Conservation (phyloP, 257 asterid genomes). For the Nicotiana knightiana region DNA sequence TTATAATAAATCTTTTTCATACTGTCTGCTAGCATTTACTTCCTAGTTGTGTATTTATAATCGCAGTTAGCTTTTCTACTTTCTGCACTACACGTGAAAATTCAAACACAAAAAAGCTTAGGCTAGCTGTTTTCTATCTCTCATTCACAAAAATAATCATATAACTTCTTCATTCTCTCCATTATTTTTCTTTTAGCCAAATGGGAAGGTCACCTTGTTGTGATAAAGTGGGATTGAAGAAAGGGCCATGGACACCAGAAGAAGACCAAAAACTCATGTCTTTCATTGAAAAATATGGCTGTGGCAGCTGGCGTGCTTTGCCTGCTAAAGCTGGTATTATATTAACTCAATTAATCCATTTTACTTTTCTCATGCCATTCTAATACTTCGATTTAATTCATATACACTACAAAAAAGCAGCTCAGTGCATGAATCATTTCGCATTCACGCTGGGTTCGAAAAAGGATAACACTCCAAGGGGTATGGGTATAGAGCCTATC, state of each 20-base stretch:
- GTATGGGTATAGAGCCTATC: no score
- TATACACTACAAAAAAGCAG: background rate
- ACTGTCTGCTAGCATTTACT: background rate
- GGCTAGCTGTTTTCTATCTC: no score
- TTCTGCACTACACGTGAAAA: no score
- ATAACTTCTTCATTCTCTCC: background rate
- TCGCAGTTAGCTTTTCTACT: background rate
- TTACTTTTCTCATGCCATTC: background rate
- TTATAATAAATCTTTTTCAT: background rate
- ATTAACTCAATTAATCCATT: background rate
- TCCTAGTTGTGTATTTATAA: background rate
- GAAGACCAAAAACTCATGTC: constrained; percentile 6
- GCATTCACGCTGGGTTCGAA: no score
- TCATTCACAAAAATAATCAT: no score
- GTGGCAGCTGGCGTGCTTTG: constrained; percentile 10
- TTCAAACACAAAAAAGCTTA: no score
- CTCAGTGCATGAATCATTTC: no score
- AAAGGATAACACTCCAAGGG: no score
- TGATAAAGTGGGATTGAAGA: constrained; percentile 5
- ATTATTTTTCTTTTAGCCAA: background rate
- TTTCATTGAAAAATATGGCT: background rate
- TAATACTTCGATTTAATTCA: background rate
- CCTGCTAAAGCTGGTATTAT: background rate
- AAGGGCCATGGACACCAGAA: constrained; percentile 10
- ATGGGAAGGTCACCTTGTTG: constrained; percentile 13